These are phyloP conservation scores for Hyaloscypha hepaticicola DNA, from an alignment of 495 filamentous ascomycete species.

Conservation along the genomic window DNA sequence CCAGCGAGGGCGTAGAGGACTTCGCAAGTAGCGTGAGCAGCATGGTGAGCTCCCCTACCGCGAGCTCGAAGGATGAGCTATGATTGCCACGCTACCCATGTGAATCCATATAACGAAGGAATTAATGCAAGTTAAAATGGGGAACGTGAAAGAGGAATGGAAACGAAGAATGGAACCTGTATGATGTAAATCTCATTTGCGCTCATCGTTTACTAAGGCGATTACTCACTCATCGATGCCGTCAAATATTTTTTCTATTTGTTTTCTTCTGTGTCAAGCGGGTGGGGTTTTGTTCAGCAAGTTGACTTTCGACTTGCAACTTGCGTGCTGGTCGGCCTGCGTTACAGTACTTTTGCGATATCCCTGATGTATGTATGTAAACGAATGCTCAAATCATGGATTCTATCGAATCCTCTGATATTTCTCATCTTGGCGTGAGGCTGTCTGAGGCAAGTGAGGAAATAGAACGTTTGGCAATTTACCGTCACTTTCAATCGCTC, in stretches of 20 bases:
- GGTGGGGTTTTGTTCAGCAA: background rate
- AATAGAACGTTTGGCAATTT: no score
- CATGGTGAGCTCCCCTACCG: slow-evolving; percentile 21
- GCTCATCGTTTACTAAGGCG: background rate
- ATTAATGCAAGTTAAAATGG: slow-evolving; percentile 3
- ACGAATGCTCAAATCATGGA: no score
- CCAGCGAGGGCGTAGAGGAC: slow-evolving; percentile 32
- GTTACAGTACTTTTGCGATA: background rate
- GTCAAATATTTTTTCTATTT: background rate
- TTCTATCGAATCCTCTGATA: no score
- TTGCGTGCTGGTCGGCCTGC: background rate
- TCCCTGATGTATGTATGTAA: slow-evolving; percentile 1
- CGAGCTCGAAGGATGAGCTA: slow-evolving; percentile 26
- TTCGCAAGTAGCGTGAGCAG: slow-evolving; percentile 32
- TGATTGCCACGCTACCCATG: slow-evolving; percentile 8
- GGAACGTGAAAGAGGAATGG: background rate
- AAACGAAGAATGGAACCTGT: background rate
- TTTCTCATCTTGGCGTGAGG: no score
- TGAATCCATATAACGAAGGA: background rate
- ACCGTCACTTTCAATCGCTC: no score
- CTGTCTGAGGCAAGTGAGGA: no score
- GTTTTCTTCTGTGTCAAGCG: background rate
- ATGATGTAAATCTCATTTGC: background rate
- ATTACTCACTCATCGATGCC: background rate
- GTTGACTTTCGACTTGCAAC: no score